Evolutionary conservation across 768 basidiomycete species (phyloP).

Genomic region (Mycena belliarum): DNA sequence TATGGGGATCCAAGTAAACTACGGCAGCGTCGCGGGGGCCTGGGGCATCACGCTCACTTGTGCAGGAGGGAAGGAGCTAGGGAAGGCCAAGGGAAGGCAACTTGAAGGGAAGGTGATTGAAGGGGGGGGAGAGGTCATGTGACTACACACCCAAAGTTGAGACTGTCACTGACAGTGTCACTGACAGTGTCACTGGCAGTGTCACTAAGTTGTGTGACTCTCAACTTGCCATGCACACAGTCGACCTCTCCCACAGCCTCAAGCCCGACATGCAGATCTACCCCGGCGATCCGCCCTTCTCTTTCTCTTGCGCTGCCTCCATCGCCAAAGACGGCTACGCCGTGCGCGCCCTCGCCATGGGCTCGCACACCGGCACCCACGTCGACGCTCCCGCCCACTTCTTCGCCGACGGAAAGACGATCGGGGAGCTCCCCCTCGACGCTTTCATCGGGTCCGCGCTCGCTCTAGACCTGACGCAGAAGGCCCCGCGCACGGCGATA

Average conservation of each 20-base stretch:
- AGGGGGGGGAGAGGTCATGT: too few relatives aligned
- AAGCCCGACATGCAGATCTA: slow-evolving; percentile 47
- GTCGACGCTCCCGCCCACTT: slow-evolving; percentile 81
- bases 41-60: too few relatives aligned
- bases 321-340: slow-evolving; percentile 49
- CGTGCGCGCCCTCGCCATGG: slow-evolving; percentile 53
- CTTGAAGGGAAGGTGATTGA: too few relatives aligned
- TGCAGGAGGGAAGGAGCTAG: too few relatives aligned
- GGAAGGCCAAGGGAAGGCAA: too few relatives aligned
- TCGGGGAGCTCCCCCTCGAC: slow-evolving; percentile 57
- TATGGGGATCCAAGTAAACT: too few relatives aligned
- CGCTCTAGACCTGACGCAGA: slow-evolving; percentile 54
- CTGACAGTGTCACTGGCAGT: too few relatives aligned
- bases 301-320: slow-evolving; percentile 37
- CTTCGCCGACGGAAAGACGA: slow-evolving; percentile 52
- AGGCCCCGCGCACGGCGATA: slow-evolving; percentile 47
- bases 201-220: too few relatives aligned
- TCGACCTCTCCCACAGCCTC: slow-evolving; percentile 60
- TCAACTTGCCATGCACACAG: slow-evolving; percentile 24
- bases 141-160: too few relatives aligned
- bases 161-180: too few relatives aligned
- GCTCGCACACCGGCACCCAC: slow-evolving; percentile 79
- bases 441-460: slow-evolving; percentile 56
- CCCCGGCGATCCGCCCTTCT: slow-evolving; percentile 56
- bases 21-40: too few relatives aligned